These are phyloP conservation scores for Trichoderma breve DNA, from an alignment of 2,329 filamentous ascomycete species.

Conservation along the genomic window DNA sequence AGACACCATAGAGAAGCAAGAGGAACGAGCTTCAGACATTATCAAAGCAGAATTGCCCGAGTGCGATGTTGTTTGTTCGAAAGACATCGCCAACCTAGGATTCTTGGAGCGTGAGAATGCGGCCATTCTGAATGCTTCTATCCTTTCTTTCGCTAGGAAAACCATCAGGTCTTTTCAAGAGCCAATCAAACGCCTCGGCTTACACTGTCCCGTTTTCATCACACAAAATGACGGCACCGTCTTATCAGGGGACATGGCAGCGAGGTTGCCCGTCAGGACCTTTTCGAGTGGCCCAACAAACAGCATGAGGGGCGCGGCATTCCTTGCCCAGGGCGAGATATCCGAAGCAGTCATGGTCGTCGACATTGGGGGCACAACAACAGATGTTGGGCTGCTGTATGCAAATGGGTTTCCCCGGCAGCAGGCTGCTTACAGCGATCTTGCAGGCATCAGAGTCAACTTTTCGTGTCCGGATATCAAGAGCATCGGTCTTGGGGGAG, in stretches of 20 bases:
- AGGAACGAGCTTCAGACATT: slow-evolving; percentile 47
- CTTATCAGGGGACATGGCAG: slow-evolving; percentile 51
- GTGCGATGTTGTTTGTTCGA: slow-evolving; percentile 49
- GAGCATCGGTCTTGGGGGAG: slow-evolving; percentile 59
- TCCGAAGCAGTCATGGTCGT: slow-evolving; percentile 55
- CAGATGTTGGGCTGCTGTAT: slow-evolving; percentile 60
- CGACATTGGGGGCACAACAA: slow-evolving; percentile 66
- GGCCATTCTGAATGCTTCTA: slow-evolving; percentile 61
- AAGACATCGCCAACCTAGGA: slow-evolving; percentile 51
- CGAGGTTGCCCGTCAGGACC: slow-evolving; percentile 57
- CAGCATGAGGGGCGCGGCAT: slow-evolving; percentile 61
- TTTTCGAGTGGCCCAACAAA: slow-evolving; percentile 65
- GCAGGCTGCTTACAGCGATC: slow-evolving; percentile 59
- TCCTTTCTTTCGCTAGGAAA: slow-evolving; percentile 54
- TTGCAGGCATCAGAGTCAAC: slow-evolving; percentile 63
- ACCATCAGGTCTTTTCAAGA: slow-evolving; percentile 57
- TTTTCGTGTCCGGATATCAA: slow-evolving; percentile 57
- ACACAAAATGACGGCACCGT: slow-evolving; percentile 65
- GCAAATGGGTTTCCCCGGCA: slow-evolving; percentile 63
- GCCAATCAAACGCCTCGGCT: slow-evolving; percentile 48
- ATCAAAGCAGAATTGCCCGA: slow-evolving; percentile 40
- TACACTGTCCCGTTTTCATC: slow-evolving; percentile 57
- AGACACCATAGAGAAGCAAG: slow-evolving; percentile 47
- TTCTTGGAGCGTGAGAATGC: slow-evolving; percentile 65
- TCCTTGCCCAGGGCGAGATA: slow-evolving; percentile 45